Evolutionary conservation across 2,329 filamentous ascomycete genomes (phyloP).

Genomic region (Scedosporium dehoogii): DNA sequence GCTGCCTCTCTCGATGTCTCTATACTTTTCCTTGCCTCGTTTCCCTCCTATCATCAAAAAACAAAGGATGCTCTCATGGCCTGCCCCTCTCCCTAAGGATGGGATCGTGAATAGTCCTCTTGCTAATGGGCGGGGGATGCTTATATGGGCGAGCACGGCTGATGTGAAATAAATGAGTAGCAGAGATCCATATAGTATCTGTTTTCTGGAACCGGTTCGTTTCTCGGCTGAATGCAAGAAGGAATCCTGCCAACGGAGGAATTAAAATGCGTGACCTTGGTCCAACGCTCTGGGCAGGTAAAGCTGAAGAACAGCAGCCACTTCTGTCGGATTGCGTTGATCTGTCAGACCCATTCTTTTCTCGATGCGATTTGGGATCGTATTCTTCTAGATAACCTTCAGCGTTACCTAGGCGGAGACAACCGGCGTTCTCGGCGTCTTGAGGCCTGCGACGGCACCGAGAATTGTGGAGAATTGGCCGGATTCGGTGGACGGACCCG

Average conservation of each 20-base stretch:
- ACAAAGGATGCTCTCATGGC: neutral
- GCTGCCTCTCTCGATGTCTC: neutral
- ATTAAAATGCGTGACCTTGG: neutral
- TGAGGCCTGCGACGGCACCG: neutral
- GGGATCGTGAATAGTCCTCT: neutral
- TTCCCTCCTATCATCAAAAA: neutral
- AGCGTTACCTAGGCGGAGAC: no score
- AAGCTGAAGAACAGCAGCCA: neutral
- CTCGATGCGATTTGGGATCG: neutral
- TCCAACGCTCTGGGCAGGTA: neutral
- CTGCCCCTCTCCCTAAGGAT: neutral
- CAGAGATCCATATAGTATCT: neutral
- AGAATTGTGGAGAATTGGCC: neutral
- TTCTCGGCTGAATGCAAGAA: neutral
- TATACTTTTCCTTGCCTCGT: neutral
- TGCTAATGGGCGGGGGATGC: neutral
- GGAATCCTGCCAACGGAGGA: neutral
- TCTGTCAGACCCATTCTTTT: neutral
- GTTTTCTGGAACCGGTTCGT: neutral
- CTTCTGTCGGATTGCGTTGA: neutral
- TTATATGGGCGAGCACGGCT: neutral
- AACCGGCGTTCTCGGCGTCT: no score
- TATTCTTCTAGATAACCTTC: no score
- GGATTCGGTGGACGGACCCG: neutral
- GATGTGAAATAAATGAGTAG: slow-evolving; percentile 1